Evolutionary conservation across 768 basidiomycete species (phyloP).

Genomic region (Boletus edulis): DNA sequence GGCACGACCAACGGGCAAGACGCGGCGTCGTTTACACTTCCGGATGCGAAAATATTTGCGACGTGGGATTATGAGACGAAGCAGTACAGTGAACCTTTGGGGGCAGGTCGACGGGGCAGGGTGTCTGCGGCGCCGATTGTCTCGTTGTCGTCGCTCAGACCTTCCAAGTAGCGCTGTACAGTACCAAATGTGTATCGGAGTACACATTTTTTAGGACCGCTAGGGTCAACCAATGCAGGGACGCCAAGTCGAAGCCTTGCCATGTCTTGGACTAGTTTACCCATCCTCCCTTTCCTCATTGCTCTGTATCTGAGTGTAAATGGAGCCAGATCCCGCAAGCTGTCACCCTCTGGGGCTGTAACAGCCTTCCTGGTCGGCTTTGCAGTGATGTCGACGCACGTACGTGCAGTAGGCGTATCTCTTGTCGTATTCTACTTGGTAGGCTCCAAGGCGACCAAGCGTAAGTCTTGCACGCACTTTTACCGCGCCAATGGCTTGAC

Average conservation of each 20-base stretch:
- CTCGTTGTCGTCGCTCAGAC: constrained; percentile 19
- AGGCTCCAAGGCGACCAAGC: constrained; percentile 83
- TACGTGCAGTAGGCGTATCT: constrained; percentile 60
- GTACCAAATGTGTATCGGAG: too few species aligned
- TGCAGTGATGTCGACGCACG: constrained; percentile 63
- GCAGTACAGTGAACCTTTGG: constrained; percentile 37
- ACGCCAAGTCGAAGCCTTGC: neutral
- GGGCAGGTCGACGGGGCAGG: constrained; percentile 29
- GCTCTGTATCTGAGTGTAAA: constrained; percentile 59
- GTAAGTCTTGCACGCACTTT: constrained; percentile 35
- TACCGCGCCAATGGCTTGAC: neutral
- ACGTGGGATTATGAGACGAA: constrained; percentile 52
- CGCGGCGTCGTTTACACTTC: constrained; percentile 33
- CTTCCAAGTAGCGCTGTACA: constrained; percentile 13
- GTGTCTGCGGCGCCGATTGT: constrained; percentile 12
- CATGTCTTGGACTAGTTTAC: constrained; percentile 31
- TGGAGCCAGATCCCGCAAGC: constrained; percentile 70
- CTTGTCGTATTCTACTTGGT: constrained; percentile 78
- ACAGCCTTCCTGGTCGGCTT: constrained; percentile 80
- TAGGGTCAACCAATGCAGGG: too few species aligned
- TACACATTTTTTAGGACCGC: too few species aligned
- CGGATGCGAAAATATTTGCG: constrained; percentile 48
- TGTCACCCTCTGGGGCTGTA: constrained; percentile 73
- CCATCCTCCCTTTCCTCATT: constrained; percentile 42
- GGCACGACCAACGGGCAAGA: constrained; percentile 21